phyloP scores from a whole-genome alignment of 192 early-diverging fungal genomes.

The Spizellomyces sp. region DNA sequence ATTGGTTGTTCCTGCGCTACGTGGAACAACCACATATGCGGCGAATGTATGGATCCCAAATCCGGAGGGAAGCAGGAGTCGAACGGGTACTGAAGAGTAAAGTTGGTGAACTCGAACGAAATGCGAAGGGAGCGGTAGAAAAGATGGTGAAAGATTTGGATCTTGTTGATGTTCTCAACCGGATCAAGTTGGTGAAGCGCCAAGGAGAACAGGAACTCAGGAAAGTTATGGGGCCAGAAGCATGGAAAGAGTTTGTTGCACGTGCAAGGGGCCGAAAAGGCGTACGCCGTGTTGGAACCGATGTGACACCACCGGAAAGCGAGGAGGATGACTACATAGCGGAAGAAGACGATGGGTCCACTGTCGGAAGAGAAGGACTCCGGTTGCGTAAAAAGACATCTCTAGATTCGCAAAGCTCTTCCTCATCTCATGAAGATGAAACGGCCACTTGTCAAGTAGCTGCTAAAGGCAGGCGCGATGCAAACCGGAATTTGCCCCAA shows the following conservation, averaged over 20 bases:
- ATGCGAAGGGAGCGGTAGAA: conserved; percentile 56
- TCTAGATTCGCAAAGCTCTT: background rate
- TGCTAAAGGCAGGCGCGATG: background rate
- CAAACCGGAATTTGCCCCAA: conserved; percentile 4
- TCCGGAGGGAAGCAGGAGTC: conserved; percentile 83
- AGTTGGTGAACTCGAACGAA: conserved; percentile 46
- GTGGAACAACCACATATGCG: conserved; percentile 95
- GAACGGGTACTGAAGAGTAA: conserved; percentile 55
- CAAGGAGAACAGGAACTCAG: conserved; percentile 20
- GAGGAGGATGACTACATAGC: conserved; percentile 25
- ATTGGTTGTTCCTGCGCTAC: conserved; percentile 81
- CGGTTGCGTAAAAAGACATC: conserved; percentile 13
- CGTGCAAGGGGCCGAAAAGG: conserved; percentile 10
- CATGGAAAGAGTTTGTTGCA: conserved; percentile 26
- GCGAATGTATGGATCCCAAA: conserved; percentile 79
- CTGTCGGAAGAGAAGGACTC: background rate
- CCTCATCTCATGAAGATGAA: conserved; percentile 4
- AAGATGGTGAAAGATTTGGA: conserved; percentile 52
- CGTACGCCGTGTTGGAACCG: background rate
- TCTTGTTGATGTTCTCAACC: conserved; percentile 12
- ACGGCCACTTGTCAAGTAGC: background rate
- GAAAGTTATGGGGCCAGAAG: conserved; percentile 25
- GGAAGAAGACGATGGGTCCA: conserved; percentile 13
- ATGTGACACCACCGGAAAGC: conserved; percentile 18
- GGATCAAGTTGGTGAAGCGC: conserved; percentile 13